Conservation (phyloP, 2,329 filamentous ascomycete species). For the Byssothecium circinans region DNA sequence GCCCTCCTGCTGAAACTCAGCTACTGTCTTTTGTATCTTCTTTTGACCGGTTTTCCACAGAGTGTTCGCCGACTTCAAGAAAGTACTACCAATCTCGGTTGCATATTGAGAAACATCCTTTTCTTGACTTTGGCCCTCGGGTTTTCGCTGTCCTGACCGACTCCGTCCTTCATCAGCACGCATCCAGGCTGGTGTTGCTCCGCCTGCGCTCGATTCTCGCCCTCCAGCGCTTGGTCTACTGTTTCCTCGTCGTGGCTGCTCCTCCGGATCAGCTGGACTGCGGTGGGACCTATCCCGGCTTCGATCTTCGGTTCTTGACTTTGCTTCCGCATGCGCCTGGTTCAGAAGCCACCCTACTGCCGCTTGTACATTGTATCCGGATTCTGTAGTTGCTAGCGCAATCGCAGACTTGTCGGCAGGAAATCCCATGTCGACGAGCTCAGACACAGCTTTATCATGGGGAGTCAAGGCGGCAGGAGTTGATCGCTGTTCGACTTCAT, state of each 20-base stretch:
- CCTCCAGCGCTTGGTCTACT: slow-evolving; percentile 22
- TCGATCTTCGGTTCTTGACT: slow-evolving; percentile 61
- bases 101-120: slow-evolving; percentile 80
- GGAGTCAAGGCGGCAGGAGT: slow-evolving; percentile 47
- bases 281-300: slow-evolving; percentile 28
- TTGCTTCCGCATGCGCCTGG: slow-evolving; percentile 83
- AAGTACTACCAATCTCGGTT: slow-evolving; percentile 75
- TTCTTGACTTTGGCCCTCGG: slow-evolving; percentile 60
- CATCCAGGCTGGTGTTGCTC: slow-evolving; percentile 63
- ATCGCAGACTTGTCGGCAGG: slow-evolving; percentile 78
- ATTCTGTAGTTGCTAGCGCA: slow-evolving; percentile 78
- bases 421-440: slow-evolving; percentile 95
- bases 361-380: slow-evolving; percentile 77
- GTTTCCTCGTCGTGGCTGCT: slow-evolving; percentile 26
- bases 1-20: slow-evolving; percentile 74
- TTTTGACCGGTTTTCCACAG: slow-evolving; percentile 95
- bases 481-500: slow-evolving; percentile 15
- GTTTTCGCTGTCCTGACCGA: slow-evolving; percentile 50
- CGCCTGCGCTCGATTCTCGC: slow-evolving; percentile 35
- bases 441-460: slow-evolving; percentile 78
- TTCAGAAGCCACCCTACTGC: slow-evolving; percentile 89
- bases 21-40: slow-evolving; percentile 86
- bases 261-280: slow-evolving; percentile 28
- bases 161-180: slow-evolving; percentile 57
- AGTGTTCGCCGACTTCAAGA: slow-evolving; percentile 93